phyloP scores from a whole-genome alignment of 2,329 filamentous ascomycete species.

The Penicillium digitatum region DNA sequence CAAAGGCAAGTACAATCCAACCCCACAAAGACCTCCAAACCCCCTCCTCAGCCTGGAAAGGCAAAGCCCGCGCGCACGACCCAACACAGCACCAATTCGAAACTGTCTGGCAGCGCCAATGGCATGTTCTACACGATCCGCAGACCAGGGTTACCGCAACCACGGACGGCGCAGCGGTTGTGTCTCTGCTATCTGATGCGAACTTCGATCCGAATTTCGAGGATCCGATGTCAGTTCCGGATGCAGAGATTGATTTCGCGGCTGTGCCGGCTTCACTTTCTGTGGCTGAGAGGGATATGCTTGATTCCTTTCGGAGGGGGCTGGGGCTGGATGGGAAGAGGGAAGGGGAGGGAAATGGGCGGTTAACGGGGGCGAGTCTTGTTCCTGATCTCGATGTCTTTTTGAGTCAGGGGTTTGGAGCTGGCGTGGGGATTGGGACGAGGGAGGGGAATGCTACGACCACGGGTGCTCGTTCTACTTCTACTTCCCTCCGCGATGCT shows the following conservation, averaged over 20 bases:
- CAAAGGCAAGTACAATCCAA: conserved; percentile 4
- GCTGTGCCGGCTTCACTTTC: conserved; percentile 22
- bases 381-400: conserved; percentile 34
- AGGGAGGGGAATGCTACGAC: neutral
- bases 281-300: conserved; percentile 25
- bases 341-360: neutral
- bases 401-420: conserved; percentile 12
- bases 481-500: conserved; percentile 26
- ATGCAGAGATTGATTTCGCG: conserved; percentile 18
- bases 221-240: neutral
- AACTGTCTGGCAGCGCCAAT: conserved; percentile 21
- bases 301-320: conserved; percentile 31
- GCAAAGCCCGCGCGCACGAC: conserved; percentile 17
- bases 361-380: conserved; percentile 31
- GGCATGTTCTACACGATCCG: no score
- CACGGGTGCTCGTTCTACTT: neutral
- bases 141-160: conserved; percentile 3
- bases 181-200: conserved; percentile 37
- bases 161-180: conserved; percentile 43
- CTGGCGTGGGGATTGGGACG: neutral
- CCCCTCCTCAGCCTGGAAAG: conserved; percentile 18
- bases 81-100: conserved; percentile 16
- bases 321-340: neutral
- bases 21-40: conserved; percentile 11
- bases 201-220: conserved; percentile 28